Percentiles rank a stretch among this genome's conserved stretches.
These are phyloP conservation scores for Sisymbrium irio DNA, from an alignment of 345 rosid species.

Conservation along the genomic window DNA sequence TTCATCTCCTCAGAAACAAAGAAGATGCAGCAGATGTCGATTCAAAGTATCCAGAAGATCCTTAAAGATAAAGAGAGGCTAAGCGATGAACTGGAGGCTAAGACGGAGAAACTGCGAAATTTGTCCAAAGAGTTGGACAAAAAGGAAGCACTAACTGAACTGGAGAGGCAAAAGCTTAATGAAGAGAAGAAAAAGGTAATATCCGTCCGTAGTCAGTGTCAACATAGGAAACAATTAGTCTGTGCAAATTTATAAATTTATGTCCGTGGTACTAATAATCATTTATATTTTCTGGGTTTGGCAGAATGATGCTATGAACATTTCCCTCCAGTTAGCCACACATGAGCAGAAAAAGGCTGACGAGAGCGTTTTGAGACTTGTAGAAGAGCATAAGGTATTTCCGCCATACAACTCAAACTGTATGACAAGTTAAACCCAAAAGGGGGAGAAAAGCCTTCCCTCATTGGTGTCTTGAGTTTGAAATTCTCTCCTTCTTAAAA, in stretches of 20 bases:
- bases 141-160: constrained; percentile 74
- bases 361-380: constrained; percentile 68
- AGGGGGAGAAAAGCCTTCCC: background rate
- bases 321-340: constrained; percentile 71
- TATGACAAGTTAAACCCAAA: background rate
- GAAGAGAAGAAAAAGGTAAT: constrained; percentile 79
- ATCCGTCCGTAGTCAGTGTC: background rate
- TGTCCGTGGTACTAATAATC: constrained; percentile 5
- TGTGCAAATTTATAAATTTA: background rate
- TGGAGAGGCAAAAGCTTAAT: constrained; percentile 77
- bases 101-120: constrained; percentile 48
- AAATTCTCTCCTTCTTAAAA: background rate
- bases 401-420: background rate
- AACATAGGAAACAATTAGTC: background rate
- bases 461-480: constrained; percentile 14
- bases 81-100: constrained; percentile 55
- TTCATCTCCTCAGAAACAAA: constrained; percentile 58
- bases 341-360: constrained; percentile 80
- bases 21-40: constrained; percentile 71
- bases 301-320: constrained; percentile 64
- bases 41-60: constrained; percentile 58
- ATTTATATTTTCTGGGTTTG: constrained; percentile 14
- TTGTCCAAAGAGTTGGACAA: constrained; percentile 75
- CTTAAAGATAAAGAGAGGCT: constrained; percentile 64
- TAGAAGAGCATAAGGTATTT: constrained; percentile 80